A percentile compares a stretch with the other conserved stretches of the same genome.
Evolutionary conservation across 495 filamentous ascomycete species (phyloP).

Genomic region (Baudoinia panamericana): DNA sequence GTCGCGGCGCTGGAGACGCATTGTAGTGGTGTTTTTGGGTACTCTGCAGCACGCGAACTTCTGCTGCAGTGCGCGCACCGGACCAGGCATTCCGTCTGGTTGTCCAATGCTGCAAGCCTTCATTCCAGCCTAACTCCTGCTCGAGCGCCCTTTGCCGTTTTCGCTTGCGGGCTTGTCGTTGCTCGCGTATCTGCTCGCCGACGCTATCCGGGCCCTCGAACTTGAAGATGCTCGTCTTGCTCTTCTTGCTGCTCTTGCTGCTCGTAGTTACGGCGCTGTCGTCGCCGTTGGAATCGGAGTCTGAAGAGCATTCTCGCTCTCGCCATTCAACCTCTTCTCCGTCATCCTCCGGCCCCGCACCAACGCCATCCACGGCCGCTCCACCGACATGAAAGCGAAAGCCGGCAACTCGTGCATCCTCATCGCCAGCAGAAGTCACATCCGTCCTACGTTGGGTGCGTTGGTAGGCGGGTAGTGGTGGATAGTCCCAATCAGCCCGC

Average conservation of each 20-base stretch:
- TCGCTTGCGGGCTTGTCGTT: slow-evolving; percentile 39
- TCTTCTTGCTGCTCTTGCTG: neutral
- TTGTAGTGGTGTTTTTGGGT: neutral
- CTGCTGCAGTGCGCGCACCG: slow-evolving; percentile 38
- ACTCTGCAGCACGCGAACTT: slow-evolving; percentile 4
- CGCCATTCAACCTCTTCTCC: slow-evolving; percentile 28
- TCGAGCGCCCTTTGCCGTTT: slow-evolving; percentile 46
- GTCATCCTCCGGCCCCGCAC: too few relatives aligned
- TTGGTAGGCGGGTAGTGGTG: slow-evolving; percentile 19
- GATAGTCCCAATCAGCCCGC: slow-evolving; percentile 44
- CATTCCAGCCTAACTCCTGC: slow-evolving; percentile 73
- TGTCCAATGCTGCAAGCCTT: slow-evolving; percentile 62
- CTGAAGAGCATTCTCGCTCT: slow-evolving; percentile 30
- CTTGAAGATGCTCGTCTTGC: slow-evolving; percentile 35
- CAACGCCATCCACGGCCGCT: slow-evolving; percentile 18
- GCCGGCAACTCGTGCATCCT: slow-evolving; percentile 11
- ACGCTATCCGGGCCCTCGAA: slow-evolving; percentile 54
- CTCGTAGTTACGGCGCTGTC: neutral
- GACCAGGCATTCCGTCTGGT: slow-evolving; percentile 76
- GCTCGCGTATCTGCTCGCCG: slow-evolving; percentile 27
- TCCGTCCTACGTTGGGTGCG: slow-evolving; percentile 21
- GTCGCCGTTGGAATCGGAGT: slow-evolving; percentile 11
- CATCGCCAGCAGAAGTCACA: neutral
- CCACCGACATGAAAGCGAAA: slow-evolving; percentile 12
- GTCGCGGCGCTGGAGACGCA: neutral